phyloP scores from a whole-genome alignment of 1,284 basidiomycete species.

The Cryptococcus jaspeensis region DNA sequence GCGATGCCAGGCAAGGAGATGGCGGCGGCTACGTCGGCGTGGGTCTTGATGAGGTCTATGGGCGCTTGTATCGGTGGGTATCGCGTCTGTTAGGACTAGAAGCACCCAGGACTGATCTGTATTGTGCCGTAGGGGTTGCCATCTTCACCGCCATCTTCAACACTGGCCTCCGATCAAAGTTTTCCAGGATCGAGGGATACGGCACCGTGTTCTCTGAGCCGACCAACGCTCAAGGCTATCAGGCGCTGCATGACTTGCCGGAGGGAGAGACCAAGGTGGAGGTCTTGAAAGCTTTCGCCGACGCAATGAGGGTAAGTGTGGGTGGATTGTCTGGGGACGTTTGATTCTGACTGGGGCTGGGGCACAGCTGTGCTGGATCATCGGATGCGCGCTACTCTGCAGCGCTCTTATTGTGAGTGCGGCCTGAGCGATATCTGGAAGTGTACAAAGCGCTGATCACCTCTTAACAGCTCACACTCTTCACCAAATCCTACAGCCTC shows the following conservation, averaged over 20 bases:
- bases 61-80: constrained; percentile 40
- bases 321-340: neutral
- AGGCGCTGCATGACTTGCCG: constrained; percentile 35
- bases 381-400: constrained; percentile 21
- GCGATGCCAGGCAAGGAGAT: constrained; percentile 49
- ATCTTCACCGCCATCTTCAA: constrained; percentile 45
- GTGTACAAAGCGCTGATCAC: no score
- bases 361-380: constrained; percentile 26
- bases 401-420: constrained; percentile 14
- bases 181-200: constrained; percentile 33
- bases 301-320: constrained; percentile 35
- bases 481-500: constrained; percentile 25
- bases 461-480: constrained; percentile 17
- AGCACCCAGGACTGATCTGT: neutral
- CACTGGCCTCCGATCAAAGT: constrained; percentile 33
- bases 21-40: constrained; percentile 45
- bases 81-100: no score
- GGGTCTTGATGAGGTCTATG: constrained; percentile 34
- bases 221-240: constrained; percentile 34
- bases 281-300: constrained; percentile 41
- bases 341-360: no score
- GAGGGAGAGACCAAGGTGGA: constrained; percentile 21
- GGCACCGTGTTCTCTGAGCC: constrained; percentile 38
- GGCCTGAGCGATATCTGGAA: no score
- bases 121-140: constrained; percentile 24